Percentiles rank a stretch among this genome's conserved stretches.
Conservation (phyloP, 495 filamentous ascomycete genomes). For the Aspergillus wentii region DNA sequence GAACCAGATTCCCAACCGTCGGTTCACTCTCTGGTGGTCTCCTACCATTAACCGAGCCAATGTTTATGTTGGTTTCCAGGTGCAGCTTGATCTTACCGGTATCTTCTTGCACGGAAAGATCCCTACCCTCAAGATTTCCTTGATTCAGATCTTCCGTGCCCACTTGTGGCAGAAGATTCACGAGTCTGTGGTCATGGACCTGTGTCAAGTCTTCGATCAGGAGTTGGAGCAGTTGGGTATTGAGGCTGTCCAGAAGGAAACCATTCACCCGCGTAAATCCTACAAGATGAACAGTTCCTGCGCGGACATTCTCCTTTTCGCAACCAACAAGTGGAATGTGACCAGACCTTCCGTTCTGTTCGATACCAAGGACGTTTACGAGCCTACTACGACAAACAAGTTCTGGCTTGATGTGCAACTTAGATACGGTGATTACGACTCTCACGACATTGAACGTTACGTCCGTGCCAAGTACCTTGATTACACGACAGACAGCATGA, state of each 20-base stretch:
- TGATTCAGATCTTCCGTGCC: conserved; percentile 99
- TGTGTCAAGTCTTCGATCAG: conserved; percentile 99
- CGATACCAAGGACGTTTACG: conserved; percentile 95
- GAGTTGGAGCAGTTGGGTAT: conserved; percentile 95
- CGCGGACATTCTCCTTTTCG: conserved; percentile 96
- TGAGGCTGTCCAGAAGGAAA: conserved; percentile 98
- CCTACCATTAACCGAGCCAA: conserved; percentile 65
- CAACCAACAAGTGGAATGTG: conserved; percentile 98
- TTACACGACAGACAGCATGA: conserved; percentile 99
- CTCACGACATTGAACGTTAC: conserved; percentile 97
- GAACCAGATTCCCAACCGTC: conserved; percentile 99
- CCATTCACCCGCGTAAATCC: conserved; percentile 97
- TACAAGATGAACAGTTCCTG: conserved; percentile 99
- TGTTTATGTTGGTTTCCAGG: conserved; percentile 87
- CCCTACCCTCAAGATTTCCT: conserved; percentile 94
- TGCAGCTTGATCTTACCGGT: conserved; percentile 95
- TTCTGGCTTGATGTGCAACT: conserved; percentile 99
- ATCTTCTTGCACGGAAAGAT: conserved; percentile 99
- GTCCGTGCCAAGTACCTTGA: conserved; percentile 97
- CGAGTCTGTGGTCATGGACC: conserved; percentile 97
- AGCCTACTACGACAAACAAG: conserved; percentile 94
- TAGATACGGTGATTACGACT: conserved; percentile 98
- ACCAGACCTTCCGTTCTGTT: conserved; percentile 88
- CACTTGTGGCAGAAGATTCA: conserved; percentile 99
- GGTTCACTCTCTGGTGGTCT: conserved; percentile 98